Percentiles rank a stretch among this genome's conserved stretches.
phyloP scores from a whole-genome alignment of 345 rosid genomes.

The Trapa incisa region DNA sequence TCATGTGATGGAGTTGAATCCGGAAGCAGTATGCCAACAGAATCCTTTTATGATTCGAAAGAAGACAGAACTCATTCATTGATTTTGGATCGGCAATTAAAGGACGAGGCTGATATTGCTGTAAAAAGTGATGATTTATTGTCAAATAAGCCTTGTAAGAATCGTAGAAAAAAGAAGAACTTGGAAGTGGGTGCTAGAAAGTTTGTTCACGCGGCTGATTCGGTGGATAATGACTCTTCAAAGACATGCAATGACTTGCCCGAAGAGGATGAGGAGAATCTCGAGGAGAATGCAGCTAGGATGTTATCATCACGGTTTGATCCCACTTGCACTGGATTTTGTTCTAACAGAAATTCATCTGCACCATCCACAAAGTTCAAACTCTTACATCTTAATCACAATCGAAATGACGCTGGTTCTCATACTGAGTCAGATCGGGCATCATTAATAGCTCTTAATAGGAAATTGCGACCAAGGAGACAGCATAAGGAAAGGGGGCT shows the following conservation, averaged over 20 bases:
- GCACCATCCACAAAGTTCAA: constrained; percentile 28
- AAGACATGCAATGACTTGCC: constrained; percentile 26
- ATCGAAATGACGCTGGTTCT: constrained; percentile 16
- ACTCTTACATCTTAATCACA: constrained; percentile 30
- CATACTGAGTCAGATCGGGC: constrained; percentile 37
- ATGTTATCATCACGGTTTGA: constrained; percentile 91
- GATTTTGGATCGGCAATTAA: constrained; percentile 19
- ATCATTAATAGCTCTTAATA: constrained; percentile 46
- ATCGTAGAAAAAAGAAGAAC: constrained; percentile 44
- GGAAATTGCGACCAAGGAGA: constrained; percentile 67
- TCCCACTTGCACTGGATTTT: constrained; percentile 72
- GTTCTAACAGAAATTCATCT: constrained; percentile 37
- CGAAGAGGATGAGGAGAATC: constrained; percentile 86
- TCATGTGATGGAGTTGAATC: constrained; percentile 20
- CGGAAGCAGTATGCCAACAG: constrained; percentile 27
- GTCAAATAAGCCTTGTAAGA: constrained; percentile 23
- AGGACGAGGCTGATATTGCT: constrained; percentile 28
- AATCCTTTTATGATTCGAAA: constrained; percentile 22
- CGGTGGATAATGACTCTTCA: constrained; percentile 21
- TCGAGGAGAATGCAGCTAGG: constrained; percentile 94
- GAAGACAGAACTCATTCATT: constrained; percentile 19
- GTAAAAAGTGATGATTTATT: constrained; percentile 21
- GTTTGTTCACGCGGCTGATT: constrained; percentile 27
- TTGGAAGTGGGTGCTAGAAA: constrained; percentile 16
- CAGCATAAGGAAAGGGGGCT: constrained; percentile 39